Conservation (phyloP, 2,329 filamentous ascomycete species). For the Fusarium marasasianum region DNA sequence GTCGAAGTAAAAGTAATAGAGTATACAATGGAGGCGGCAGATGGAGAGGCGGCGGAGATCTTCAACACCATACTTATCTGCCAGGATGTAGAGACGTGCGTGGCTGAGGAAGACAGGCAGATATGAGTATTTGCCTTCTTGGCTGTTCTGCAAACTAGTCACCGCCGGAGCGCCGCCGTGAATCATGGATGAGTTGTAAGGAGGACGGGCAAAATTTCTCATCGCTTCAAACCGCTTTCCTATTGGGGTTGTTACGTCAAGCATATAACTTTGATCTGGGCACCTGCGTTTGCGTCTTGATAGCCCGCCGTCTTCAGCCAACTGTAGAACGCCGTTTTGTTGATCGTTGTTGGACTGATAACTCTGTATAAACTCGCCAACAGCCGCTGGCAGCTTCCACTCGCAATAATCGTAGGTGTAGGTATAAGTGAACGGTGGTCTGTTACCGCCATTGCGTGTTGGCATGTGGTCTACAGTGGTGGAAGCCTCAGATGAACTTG, state of each 20-base stretch:
- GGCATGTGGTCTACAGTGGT: conserved; percentile 10
- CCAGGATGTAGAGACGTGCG: conserved; percentile 38
- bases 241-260: neutral
- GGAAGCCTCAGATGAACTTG: neutral
- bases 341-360: neutral
- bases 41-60: conserved; percentile 27
- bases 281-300: neutral
- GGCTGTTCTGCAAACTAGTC: neutral
- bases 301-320: neutral
- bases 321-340: neutral
- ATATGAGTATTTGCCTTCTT: conserved; percentile 8
- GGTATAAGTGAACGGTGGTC: neutral
- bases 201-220: conserved; percentile 3
- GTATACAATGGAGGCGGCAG: conserved; percentile 30
- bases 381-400: conserved; percentile 10
- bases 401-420: neutral
- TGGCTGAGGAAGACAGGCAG: conserved; percentile 35
- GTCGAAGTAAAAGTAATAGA: conserved; percentile 25
- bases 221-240: conserved; percentile 29
- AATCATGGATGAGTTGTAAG: neutral
- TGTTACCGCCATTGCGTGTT: neutral
- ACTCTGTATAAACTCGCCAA: neutral
- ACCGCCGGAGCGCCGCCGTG: neutral
- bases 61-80: conserved; percentile 39
- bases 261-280: neutral